Evolutionary conservation across 148 eudicot species (phyloP).

Genomic region (Rhododendron williamsianum): DNA sequence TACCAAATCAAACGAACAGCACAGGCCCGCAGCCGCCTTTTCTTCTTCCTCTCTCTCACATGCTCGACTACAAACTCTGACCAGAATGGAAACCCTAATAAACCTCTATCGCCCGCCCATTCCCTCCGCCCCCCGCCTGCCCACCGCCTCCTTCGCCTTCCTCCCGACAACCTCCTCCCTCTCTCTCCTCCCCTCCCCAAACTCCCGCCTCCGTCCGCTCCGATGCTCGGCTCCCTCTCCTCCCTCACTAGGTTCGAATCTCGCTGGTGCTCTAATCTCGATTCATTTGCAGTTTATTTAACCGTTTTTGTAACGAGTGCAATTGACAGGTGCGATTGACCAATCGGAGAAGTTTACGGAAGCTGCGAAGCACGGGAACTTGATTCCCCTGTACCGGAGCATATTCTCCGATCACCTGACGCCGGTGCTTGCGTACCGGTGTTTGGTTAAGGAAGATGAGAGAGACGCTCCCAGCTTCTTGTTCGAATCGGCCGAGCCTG

Average conservation of each 20-base stretch:
- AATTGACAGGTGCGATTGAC: constrained; percentile 32
- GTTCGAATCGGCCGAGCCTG: constrained; percentile 89
- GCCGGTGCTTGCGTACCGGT: constrained; percentile 93
- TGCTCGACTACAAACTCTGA: neutral
- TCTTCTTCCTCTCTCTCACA: neutral
- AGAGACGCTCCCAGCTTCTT: constrained; percentile 96
- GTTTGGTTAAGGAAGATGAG: constrained; percentile 89
- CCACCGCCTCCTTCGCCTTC: constrained; percentile 9
- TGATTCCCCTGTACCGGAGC: constrained; percentile 68
- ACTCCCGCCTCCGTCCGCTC: constrained; percentile 22
- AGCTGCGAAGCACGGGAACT: constrained; percentile 80
- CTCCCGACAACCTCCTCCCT: constrained; percentile 8
- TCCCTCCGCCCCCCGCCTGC: neutral
- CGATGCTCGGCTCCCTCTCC: constrained; percentile 32
- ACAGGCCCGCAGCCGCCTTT: neutral
- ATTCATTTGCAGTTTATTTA: neutral
- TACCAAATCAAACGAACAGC: neutral
- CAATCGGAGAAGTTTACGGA: constrained; percentile 55
- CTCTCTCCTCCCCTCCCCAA: constrained; percentile 9
- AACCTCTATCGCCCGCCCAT: constrained; percentile 17
- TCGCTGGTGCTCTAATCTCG: neutral
- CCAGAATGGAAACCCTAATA: constrained; percentile 39
- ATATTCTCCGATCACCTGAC: constrained; percentile 94
- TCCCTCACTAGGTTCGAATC: constrained; percentile 26
- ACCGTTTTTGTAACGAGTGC: neutral